Conservation (phyloP, 2,329 filamentous ascomycete species). For the Trichoderma semiorbis region DNA sequence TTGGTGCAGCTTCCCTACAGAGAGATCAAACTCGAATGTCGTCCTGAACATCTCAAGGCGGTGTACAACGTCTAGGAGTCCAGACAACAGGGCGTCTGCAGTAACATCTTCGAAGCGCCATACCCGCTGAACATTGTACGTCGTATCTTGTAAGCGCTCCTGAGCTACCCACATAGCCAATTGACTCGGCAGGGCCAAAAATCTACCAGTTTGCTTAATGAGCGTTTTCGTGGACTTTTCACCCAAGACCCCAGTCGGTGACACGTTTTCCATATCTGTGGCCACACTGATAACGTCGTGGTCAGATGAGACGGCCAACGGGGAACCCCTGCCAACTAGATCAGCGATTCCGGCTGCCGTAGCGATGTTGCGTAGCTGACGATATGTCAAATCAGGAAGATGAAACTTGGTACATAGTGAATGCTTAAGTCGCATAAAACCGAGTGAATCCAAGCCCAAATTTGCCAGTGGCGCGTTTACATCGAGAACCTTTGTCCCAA, state of each 20-base stretch:
- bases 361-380: background rate
- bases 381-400: background rate
- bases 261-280: background rate
- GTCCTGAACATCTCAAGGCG: background rate
- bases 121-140: background rate
- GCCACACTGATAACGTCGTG: background rate
- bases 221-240: background rate
- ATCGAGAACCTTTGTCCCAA: background rate
- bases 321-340: background rate
- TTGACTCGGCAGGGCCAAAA: background rate
- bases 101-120: background rate
- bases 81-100: background rate
- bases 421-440: background rate
- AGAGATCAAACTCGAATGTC: background rate
- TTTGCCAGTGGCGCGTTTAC: background rate
- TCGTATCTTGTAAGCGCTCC: background rate
- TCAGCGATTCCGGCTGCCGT: background rate
- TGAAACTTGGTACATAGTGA: background rate
- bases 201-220: background rate
- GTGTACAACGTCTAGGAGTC: background rate
- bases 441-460: background rate
- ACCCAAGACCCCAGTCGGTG: background rate
- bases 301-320: background rate
- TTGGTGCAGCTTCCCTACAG: background rate
- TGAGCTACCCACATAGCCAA: background rate